These are phyloP conservation scores for Astragalus membranaceus DNA, from an alignment of 306 rosid species.

Conservation along the genomic window DNA sequence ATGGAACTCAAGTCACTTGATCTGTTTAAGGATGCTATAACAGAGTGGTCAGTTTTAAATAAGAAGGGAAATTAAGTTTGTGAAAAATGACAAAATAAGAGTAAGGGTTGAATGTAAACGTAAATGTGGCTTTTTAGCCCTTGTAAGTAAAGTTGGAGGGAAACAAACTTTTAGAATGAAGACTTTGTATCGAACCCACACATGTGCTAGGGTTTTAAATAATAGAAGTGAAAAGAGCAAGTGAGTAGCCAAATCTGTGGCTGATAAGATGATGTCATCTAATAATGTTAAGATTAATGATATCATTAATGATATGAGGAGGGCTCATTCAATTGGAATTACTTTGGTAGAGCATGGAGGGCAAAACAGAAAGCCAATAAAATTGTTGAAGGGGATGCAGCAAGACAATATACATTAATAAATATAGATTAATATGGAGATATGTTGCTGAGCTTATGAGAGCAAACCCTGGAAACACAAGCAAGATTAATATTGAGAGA, in stretches of 20 bases:
- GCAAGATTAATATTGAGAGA: neutral
- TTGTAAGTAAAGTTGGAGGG: neutral
- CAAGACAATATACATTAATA: neutral
- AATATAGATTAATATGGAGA: neutral
- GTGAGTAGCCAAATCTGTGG: neutral
- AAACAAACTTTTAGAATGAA: neutral
- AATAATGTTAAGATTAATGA: no score
- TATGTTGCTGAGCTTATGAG: neutral
- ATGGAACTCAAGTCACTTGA: neutral
- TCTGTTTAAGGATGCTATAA: neutral
- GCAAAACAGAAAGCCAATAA: neutral
- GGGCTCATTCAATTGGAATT: neutral
- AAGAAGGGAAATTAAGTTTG: no score
- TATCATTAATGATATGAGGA: neutral
- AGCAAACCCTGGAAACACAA: neutral
- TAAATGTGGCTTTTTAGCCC: neutral
- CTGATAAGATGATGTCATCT: no score
- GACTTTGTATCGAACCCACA: neutral
- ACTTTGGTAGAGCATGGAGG: neutral
- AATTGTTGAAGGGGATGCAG: neutral
- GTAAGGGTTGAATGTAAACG: neutral
- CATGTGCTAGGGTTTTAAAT: neutral
- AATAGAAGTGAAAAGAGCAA: no score
- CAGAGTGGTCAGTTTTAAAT: neutral
- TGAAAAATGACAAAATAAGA: neutral